Conservation (phyloP, 805 yeast genomes). For the Sungouiozyma ichnusensis region DNA sequence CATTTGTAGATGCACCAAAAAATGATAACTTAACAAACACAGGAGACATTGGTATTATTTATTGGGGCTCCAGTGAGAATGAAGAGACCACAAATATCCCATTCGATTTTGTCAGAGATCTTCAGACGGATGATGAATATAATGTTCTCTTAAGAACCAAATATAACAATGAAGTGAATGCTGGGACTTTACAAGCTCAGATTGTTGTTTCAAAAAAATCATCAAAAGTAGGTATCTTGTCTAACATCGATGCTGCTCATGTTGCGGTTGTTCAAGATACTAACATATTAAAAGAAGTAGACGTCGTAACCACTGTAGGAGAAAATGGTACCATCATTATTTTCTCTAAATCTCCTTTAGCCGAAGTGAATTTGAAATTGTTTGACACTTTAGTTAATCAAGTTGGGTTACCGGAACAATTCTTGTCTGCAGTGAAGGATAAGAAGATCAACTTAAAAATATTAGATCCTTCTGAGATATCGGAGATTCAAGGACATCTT, state of each 20-base stretch:
- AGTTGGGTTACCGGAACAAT: constrained; percentile 36
- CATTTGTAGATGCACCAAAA: constrained; percentile 26
- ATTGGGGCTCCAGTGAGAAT: constrained; percentile 64
- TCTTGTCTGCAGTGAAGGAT: constrained; percentile 43
- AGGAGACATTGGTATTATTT: constrained; percentile 30
- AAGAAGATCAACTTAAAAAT: constrained; percentile 44
- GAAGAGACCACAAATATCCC: constrained; percentile 41
- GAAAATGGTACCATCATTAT: constrained; percentile 45
- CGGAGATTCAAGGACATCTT: constrained; percentile 39
- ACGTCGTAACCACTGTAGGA: constrained; percentile 51
- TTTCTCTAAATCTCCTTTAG: constrained; percentile 26
- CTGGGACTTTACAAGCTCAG: constrained; percentile 69
- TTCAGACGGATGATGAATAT: constrained; percentile 51
- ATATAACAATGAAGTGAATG: constrained; percentile 61
- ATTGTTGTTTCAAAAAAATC: constrained; percentile 28
- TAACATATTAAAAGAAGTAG: constrained; percentile 44
- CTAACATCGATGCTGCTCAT: constrained; percentile 47
- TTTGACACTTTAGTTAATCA: constrained; percentile 39
- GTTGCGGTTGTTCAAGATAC: constrained; percentile 53
- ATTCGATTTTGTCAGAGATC: constrained; percentile 54
- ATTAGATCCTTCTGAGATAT: constrained; percentile 38
- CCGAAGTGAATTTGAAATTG: constrained; percentile 27
- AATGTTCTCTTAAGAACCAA: constrained; percentile 47
- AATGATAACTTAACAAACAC: constrained; percentile 5
- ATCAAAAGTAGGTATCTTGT: constrained; percentile 6